phyloP scores from a whole-genome alignment of 768 basidiomycete genomes.

The Collybia nuda region DNA sequence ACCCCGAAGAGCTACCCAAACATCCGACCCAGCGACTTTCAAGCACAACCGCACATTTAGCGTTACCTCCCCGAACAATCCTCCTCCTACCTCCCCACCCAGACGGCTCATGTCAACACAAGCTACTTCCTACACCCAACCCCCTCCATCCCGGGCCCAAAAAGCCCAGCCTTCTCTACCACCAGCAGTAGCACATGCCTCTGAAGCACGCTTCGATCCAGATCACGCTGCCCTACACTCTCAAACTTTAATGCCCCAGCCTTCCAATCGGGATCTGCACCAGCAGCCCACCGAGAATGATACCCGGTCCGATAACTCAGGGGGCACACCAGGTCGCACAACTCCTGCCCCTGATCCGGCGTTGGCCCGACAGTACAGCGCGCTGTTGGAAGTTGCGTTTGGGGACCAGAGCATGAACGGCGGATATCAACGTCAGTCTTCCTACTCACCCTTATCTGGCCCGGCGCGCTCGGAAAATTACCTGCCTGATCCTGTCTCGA shows the following conservation, averaged over 20 bases:
- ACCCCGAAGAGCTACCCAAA: not conserved
- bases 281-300: constrained; percentile 1
- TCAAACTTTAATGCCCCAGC: constrained; percentile 8
- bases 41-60: constrained; percentile 1
- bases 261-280: constrained; percentile 8
- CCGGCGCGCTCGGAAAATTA: not conserved
- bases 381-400: not conserved
- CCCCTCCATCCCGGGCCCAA: not conserved
- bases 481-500: no score
- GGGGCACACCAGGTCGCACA: constrained; percentile 5
- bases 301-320: constrained; percentile 6
- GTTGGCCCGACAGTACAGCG: constrained; percentile 1
- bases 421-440: not conserved
- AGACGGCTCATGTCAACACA: not conserved
- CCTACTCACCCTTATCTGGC: no score
- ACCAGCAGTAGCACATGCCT: not conserved
- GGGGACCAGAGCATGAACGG: not conserved
- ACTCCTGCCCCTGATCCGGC: constrained; percentile 2
- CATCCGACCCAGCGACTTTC: not conserved
- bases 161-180: constrained; percentile 2
- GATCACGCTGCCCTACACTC: not conserved
- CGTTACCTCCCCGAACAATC: not conserved
- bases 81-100: constrained; percentile 1
- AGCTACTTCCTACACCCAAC: not conserved
- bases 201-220: not conserved